These are phyloP conservation scores for Hordeum marinum DNA, from an alignment of 176 grass and related monocot genomes.

Conservation along the genomic window DNA sequence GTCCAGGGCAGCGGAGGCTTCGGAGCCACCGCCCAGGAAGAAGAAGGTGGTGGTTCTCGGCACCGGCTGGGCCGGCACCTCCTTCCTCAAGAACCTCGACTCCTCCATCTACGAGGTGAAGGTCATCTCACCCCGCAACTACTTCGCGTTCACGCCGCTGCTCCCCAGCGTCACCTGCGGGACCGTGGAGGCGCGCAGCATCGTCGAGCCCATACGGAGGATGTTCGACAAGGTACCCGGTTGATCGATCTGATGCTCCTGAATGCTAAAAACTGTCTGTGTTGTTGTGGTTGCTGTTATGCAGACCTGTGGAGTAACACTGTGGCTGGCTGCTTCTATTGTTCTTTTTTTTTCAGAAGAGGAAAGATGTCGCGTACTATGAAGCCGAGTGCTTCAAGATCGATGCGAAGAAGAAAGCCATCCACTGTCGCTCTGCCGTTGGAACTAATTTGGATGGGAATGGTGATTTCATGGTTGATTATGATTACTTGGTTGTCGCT, in stretches of 20 bases:
- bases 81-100: conserved; percentile 78
- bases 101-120: conserved; percentile 78
- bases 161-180: conserved; percentile 91
- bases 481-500: conserved; percentile 83
- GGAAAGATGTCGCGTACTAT: conserved; percentile 54
- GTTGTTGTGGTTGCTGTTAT: background rate
- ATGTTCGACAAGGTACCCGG: conserved; percentile 71
- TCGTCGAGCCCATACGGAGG: conserved; percentile 67
- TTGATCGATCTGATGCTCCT: background rate
- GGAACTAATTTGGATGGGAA: conserved; percentile 83
- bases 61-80: conserved; percentile 91
- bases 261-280: background rate
- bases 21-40: conserved; percentile 49
- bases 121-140: conserved; percentile 89
- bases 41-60: conserved; percentile 94
- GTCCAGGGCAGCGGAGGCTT: conserved; percentile 28
- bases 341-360: conserved; percentile 47
- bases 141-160: conserved; percentile 91
- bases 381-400: conserved; percentile 98
- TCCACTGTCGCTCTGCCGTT: conserved; percentile 57
- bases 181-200: conserved; percentile 85
- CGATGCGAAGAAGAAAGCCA: conserved; percentile 54
- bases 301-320: background rate
- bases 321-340: background rate
- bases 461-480: conserved; percentile 83